A percentile compares a stretch with the other conserved stretches of the same genome.
Evolutionary conservation across 1,284 basidiomycete genomes (phyloP).

Genomic region (Papiliotrema flavescens): DNA sequence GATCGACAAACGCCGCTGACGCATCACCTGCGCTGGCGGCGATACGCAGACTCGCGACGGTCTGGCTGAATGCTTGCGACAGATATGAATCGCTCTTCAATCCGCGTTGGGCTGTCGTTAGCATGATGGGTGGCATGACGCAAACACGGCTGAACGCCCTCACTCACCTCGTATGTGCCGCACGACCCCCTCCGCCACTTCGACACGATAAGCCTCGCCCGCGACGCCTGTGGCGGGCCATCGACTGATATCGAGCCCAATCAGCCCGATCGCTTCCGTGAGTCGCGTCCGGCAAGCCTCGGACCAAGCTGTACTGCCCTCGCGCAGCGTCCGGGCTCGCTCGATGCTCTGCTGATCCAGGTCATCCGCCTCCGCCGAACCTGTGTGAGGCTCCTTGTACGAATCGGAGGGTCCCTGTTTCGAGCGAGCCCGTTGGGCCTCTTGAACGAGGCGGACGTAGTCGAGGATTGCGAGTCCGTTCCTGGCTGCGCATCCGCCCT

Average conservation of each 20-base stretch:
- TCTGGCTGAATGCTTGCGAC: background rate
- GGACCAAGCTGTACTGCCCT: too few relatives aligned
- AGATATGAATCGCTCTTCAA: background rate
- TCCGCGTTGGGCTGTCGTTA: background rate
- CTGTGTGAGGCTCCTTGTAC: too few relatives aligned
- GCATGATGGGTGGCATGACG: too few relatives aligned
- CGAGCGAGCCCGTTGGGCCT: background rate
- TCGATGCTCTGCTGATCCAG: too few relatives aligned
- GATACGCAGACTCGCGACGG: background rate
- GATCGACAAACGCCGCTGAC: background rate
- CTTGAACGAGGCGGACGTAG: background rate
- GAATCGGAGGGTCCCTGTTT: too few relatives aligned
- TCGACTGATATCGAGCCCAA: background rate
- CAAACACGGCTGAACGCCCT: too few relatives aligned
- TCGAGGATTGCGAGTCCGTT: background rate
- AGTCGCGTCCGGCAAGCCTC: background rate
- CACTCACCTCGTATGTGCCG: slow-evolving; percentile 4
- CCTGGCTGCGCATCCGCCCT: too few relatives aligned
- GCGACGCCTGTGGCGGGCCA: background rate
- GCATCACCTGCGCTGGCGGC: background rate
- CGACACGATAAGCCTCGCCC: background rate
- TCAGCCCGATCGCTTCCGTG: slow-evolving; percentile 11
- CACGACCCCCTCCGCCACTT: slow-evolving; percentile 4
- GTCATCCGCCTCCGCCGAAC: too few relatives aligned
- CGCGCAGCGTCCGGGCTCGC: too few relatives aligned